These are phyloP conservation scores for Trifolium dubium DNA, from an alignment of 306 rosid species.

Conservation along the genomic window DNA sequence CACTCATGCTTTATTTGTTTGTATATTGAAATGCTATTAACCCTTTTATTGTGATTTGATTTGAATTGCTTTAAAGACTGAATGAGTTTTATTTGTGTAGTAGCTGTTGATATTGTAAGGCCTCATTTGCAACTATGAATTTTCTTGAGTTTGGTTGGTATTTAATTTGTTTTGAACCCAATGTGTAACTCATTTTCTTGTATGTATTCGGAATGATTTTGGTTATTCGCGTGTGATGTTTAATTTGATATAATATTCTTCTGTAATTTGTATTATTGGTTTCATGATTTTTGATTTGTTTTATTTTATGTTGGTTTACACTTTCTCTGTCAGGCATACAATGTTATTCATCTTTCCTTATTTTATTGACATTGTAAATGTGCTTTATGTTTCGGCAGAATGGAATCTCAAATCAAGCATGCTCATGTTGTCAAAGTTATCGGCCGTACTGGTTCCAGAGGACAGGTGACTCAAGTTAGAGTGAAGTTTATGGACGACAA, in stretches of 20 bases:
- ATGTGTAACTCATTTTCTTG: neutral
- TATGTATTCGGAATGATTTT: neutral
- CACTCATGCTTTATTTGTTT: neutral
- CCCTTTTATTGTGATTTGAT: neutral
- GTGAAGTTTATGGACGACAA: neutral
- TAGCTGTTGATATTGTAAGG: neutral
- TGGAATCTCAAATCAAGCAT: slow-evolving; percentile 6
- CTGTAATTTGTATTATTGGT: neutral
- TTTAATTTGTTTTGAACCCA: neutral
- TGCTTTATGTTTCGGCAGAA: neutral
- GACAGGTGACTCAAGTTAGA: slow-evolving; percentile 32
- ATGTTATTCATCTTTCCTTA: neutral
- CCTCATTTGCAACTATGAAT: neutral
- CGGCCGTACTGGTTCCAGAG: slow-evolving; percentile 9
- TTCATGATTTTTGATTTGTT: neutral
- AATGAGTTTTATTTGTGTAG: neutral
- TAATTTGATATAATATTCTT: neutral
- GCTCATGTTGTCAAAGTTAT: neutral
- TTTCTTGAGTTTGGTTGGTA: neutral
- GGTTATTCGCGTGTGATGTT: neutral
- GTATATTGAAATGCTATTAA: neutral
- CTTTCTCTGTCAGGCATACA: neutral
- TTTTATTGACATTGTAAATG: neutral
- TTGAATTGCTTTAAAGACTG: neutral
- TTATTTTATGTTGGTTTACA: neutral